A percentile compares a stretch with the other conserved stretches of the same genome.
These are phyloP conservation scores for Drosera spatulata DNA, from an alignment of 179 eudicot genomes.

Conservation along the genomic window DNA sequence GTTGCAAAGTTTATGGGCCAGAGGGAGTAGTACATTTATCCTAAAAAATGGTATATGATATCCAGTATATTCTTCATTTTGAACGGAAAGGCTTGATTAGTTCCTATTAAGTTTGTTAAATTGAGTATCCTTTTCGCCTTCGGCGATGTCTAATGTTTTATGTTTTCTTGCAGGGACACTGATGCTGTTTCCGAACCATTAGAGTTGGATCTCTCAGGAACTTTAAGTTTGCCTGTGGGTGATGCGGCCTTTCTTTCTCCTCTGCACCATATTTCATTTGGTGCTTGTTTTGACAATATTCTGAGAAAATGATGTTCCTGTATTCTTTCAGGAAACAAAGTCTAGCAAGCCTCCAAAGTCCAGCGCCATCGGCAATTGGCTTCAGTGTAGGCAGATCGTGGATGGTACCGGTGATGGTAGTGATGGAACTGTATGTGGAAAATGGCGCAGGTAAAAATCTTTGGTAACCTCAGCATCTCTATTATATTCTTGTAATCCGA, in stretches of 20 bases:
- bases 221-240: constrained; percentile 38
- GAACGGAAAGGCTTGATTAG: no score
- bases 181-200: constrained; percentile 29
- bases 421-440: constrained; percentile 81
- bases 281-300: neutral
- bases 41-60: no score
- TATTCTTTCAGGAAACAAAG: constrained; percentile 26
- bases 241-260: constrained; percentile 4
- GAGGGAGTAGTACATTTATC: no score
- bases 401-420: constrained; percentile 39
- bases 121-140: neutral
- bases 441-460: constrained; percentile 84
- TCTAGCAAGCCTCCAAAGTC: constrained; percentile 28
- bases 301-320: constrained; percentile 5
- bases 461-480: no score
- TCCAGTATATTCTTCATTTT: no score
- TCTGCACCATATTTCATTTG: neutral
- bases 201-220: constrained; percentile 29
- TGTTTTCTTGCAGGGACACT: constrained; percentile 40
- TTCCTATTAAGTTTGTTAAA: neutral
- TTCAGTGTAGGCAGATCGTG: constrained; percentile 71
- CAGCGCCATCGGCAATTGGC: constrained; percentile 79
- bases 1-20: no score
- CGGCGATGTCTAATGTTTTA: neutral
- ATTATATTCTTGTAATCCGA: no score